Evolutionary conservation across 441 rosid species (phyloP).

Genomic region (Jatropha podagrica): DNA sequence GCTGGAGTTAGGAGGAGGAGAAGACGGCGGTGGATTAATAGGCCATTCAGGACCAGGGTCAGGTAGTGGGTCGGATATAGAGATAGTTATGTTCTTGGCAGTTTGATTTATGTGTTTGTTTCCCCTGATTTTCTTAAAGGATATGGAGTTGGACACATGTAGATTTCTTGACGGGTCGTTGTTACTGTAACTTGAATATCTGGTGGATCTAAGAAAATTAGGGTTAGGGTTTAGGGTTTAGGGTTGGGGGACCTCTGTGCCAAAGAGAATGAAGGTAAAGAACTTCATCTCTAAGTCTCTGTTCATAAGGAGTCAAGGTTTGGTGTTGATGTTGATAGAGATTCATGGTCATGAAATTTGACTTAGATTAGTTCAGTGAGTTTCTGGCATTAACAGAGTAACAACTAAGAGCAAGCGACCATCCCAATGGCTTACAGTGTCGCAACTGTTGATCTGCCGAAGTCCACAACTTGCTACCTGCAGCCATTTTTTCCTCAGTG

Average conservation of each 20-base stretch:
- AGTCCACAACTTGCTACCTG: no score
- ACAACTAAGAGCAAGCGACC: no score
- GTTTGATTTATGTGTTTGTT: constrained; percentile 10
- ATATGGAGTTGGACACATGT: constrained; percentile 26
- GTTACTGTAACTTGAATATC: neutral
- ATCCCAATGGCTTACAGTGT: no score
- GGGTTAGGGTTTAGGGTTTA: constrained; percentile 43
- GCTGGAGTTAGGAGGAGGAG: constrained; percentile 18
- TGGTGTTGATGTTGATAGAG: constrained; percentile 30
- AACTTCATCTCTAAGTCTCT: constrained; percentile 55
- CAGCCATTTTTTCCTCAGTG: no score
- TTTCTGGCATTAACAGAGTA: no score
- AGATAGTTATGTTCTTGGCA: neutral
- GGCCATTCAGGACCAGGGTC: constrained; percentile 57
- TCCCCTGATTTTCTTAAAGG: constrained; percentile 23
- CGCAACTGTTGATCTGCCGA: no score
- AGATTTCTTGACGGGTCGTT: constrained; percentile 32
- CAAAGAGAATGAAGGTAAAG: constrained; percentile 70
- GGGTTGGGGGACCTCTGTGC: constrained; percentile 63
- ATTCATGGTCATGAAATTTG: constrained; percentile 7
- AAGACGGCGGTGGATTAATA: constrained; percentile 16
- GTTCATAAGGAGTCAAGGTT: constrained; percentile 31
- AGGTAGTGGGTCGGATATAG: constrained; percentile 18
- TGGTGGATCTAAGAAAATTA: constrained; percentile 17
- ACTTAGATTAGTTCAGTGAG: neutral